Base-by-base conservation (phyloP, 805 yeast genomes). In the Blastobotrys muscicola region DNA sequence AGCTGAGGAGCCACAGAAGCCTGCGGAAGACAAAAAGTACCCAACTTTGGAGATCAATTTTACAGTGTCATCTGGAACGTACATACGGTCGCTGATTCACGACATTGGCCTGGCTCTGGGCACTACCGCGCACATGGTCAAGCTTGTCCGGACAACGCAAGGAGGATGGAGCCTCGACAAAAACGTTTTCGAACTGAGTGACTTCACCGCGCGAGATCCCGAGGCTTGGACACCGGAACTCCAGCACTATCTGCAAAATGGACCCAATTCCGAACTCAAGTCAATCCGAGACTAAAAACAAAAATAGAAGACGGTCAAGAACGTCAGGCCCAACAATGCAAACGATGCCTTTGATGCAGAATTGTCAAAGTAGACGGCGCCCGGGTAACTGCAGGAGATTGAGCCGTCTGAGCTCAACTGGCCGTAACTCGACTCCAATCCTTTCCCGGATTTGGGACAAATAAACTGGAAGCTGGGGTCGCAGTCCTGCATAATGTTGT, bases 21-120 rank as follows among this genome's bases (percentile, higher is more conserved):
- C 47, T 4, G 45, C 43, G 11, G 50, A 43, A 6, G 41, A 34
- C 8, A 47, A 43, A 31, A 38, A 42, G 10, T 23, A 41, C 8
- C 66, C 66, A 1, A 53, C 82, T 39, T 54, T 90, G 20, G 89
- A 82, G 53, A 76, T 92, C 51, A 74, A 72, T 11, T 76, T 94
- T 3, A 72, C 75, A 31, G 98, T 90, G 0, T 82, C 95, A 1
- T 86, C 97, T 0, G 99, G 99, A 1, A 92, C 97, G 0, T 92
- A 92, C 56, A 87, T 92, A 39, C 73, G 99, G 51, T 82, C 96
- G 2, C 66, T 92, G 43, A 71, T 92, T 39, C 85, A 94, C 62
- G 99, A 92, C 56, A 69, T 85, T 36, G 97, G 95, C 1, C 74
- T 82, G 47, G 82, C 90, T 0, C 65, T 89, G 57, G 80, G 82